Base-by-base conservation (phyloP, 1,139 yeast species). In the Fermentozyma sake region DNA sequence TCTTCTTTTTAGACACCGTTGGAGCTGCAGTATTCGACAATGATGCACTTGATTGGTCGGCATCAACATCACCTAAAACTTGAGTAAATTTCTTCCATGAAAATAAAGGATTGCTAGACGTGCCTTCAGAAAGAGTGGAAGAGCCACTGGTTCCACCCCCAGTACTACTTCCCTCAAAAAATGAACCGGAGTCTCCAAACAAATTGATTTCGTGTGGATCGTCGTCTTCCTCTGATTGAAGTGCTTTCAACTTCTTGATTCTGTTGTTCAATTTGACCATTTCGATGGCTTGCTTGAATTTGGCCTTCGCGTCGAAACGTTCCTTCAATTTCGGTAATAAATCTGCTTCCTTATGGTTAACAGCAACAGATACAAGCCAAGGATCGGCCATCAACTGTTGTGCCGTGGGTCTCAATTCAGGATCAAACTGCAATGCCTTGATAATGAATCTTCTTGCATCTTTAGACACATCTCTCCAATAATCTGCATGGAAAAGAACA, bases 261-360 rank as follows among this genome's bases (percentile, higher is more conserved):
- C 83, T 69, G 55, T 85, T 84, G 45, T 79, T 74, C 53, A 86
- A 70, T 43, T 76, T 76, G 30, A 86, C 87, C 46, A 84, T 68
- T 50, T 82, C 93, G 41, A 86, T 81, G 19, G 94, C 97, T 47
- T 83, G 86, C 50, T 79, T 76, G 61, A 91, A 80, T 55, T 83
- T 87, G 51, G 75, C 72, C 50, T 83, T 84, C 21, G 95, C 95
- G 52, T 83, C 79, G 68, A 87, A 84, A 29, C 84, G 84, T 46
- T 77, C 75, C 58, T 59, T 62, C 46, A 67, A 58, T 46, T 59
- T 57, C 18, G 95, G 95, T 53, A 83, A 65, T 61, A 85, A 68
- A 53, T 85, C 93, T 23, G 68, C 58, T 23, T 69, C 66, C 31
- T 55, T 58, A 42, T 72, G 74, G 31, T 64, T 51, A 28, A 65